Conservation (phyloP, 2,329 filamentous ascomycete species). For the Elsinoe arachidis region DNA sequence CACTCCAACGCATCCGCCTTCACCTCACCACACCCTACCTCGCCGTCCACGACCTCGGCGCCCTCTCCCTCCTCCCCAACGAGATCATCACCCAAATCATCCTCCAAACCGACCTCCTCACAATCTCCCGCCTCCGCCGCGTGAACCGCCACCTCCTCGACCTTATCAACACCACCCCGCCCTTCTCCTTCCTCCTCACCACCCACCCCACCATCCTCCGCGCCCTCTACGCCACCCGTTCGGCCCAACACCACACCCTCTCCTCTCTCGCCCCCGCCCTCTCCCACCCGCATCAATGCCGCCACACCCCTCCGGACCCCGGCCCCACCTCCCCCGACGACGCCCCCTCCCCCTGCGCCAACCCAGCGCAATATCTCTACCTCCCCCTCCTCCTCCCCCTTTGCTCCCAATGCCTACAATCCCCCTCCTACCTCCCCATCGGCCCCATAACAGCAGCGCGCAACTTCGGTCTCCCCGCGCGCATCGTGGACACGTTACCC, state of each 20-base stretch:
- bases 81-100: neutral
- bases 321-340: neutral
- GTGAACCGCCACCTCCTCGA: neutral
- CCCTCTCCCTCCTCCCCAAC: neutral
- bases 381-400: constrained; percentile 1
- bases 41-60: neutral
- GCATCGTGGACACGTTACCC: neutral
- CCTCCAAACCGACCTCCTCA: neutral
- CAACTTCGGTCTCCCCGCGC: neutral
- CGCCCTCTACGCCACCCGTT: constrained; percentile 5
- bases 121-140: constrained; percentile 4
- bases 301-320: neutral
- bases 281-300: neutral
- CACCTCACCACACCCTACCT: neutral
- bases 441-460: neutral
- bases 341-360: neutral
- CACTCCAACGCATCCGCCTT: neutral
- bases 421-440: constrained; percentile 1
- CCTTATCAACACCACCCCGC: neutral
- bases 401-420: neutral
- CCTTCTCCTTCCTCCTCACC: neutral
- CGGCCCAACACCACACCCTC: neutral
- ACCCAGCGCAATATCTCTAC: neutral
- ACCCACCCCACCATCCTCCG: constrained; percentile 6
- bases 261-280: neutral